Evolutionary conservation across 1,284 basidiomycete species (phyloP).

Genomic region (Puccinia horiana): DNA sequence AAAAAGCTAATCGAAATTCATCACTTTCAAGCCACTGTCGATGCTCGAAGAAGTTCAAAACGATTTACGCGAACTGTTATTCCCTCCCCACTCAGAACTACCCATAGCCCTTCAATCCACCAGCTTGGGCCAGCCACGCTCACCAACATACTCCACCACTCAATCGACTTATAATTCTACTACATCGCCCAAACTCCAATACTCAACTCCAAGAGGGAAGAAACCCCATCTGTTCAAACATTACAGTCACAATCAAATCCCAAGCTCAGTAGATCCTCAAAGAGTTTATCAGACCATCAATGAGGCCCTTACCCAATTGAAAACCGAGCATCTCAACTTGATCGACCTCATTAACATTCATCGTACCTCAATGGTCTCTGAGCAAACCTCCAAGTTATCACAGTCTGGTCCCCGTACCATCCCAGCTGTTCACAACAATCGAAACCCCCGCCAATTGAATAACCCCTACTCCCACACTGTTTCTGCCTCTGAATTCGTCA

Average conservation of each 20-base stretch:
- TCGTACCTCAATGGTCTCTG: constrained; percentile 30
- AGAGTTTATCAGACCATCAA: constrained; percentile 34
- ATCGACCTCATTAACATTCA: constrained; percentile 46
- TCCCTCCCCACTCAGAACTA: not conserved
- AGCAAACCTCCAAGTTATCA: constrained; percentile 17
- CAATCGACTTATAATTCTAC: not conserved
- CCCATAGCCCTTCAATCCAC: constrained; percentile 5
- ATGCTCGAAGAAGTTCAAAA: constrained; percentile 41
- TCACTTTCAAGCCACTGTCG: constrained; percentile 30
- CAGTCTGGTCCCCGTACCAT: not conserved
- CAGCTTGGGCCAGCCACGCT: not conserved
- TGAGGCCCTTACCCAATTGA: constrained; percentile 31
- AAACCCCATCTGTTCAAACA: constrained; percentile 36
- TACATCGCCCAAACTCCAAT: constrained; percentile 9
- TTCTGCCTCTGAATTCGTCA: not conserved
- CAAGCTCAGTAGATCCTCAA: constrained; percentile 9
- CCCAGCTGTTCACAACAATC: not conserved
- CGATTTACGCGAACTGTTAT: constrained; percentile 24
- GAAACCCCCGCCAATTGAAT: not conserved
- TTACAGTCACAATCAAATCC: constrained; percentile 14
- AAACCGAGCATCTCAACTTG: constrained; percentile 32
- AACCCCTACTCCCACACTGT: not conserved
- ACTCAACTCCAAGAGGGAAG: constrained; percentile 23
- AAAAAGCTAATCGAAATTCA: not conserved
- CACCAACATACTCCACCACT: not conserved